Base-by-base conservation (phyloP, 208 protist species). In the Wallacemonas collosoma region DNA sequence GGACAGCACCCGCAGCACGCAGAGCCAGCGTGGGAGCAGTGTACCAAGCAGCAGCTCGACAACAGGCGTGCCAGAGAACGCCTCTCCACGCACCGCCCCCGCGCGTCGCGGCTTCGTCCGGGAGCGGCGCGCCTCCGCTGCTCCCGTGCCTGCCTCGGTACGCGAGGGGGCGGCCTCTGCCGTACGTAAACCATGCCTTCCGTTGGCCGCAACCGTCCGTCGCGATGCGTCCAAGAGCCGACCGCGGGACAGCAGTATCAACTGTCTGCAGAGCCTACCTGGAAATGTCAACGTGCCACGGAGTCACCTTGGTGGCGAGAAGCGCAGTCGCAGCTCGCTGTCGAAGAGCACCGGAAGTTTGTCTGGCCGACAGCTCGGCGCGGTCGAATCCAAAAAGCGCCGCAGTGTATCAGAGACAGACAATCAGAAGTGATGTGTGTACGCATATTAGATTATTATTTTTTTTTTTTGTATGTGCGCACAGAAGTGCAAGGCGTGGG, bases 301-400 rank as follows among this genome's bases (percentile, higher is more conserved):
- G 41, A 15, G 41, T 35, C 7, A 38, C 5, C 38, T 11, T 12
- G 1, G 15, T 6, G 60, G 60, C 15, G 60, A 65, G 43, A 65
- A 65, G 60, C 60, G 60, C 41, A 51, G 40, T 6, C 60, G 60
- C 60, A 65, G 60, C 60, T 65, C 60, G 2, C 40, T 65, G 15
- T 65, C 60, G 15, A n/a, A 8, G 14, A 57, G 53, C 53, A 41
- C 3, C 56, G 60, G 43, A 5, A 14, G 40, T 50, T 17, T 65
- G 3, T 65, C 60, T 11, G 60, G 60, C 4, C 60, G 60, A 12
- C 60, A 65, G 6, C 15, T 35, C 45, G 45, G 45, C 36, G n/a
- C 7, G 41, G 36, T 48, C 12, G 60, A 65, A 3, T 7, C 40
- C 1, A 65, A 72, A 40, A 72, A 63, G 38, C 38, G 26, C 2